A percentile compares a stretch with the other conserved stretches of the same genome.
Conservation (phyloP, 768 basidiomycete species). For the Tulasnella sp. region DNA sequence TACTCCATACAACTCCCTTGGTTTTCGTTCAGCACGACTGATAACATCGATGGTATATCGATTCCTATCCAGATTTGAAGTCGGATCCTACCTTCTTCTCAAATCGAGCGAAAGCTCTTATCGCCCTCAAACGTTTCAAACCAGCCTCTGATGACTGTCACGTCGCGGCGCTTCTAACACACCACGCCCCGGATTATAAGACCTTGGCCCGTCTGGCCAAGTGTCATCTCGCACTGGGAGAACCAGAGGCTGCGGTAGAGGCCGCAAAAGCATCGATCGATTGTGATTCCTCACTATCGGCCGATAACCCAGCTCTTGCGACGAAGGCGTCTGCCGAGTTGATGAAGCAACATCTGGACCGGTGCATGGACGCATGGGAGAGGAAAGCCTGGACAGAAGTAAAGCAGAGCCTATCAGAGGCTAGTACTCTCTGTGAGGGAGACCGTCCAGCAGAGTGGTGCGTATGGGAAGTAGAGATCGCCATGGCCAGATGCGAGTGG, state of each 20-base stretch:
- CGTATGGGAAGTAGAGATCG: slow-evolving; percentile 65
- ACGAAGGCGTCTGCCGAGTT: slow-evolving; percentile 49
- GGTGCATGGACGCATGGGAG: slow-evolving; percentile 44
- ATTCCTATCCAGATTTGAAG: too few relatives aligned
- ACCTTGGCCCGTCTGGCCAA: slow-evolving; percentile 73
- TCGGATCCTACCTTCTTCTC: slow-evolving; percentile 65
- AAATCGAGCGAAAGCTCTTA: slow-evolving; percentile 78
- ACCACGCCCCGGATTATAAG: slow-evolving; percentile 49
- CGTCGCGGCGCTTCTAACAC: slow-evolving; percentile 53
- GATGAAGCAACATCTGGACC: slow-evolving; percentile 55
- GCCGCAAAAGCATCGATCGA: slow-evolving; percentile 50
- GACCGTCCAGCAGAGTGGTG: slow-evolving; percentile 73
- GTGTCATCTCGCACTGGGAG: slow-evolving; percentile 73
- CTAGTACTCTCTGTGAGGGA: slow-evolving; percentile 50
- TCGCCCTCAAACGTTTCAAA: slow-evolving; percentile 68
- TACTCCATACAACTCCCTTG: too few relatives aligned
- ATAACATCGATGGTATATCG: too few relatives aligned
- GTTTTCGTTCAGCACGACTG: too few relatives aligned
- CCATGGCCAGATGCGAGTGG: slow-evolving; percentile 57
- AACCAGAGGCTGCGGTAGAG: slow-evolving; percentile 51
- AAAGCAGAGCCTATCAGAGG: slow-evolving; percentile 60
- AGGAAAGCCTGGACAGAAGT: slow-evolving; percentile 68
- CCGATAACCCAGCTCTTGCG: slow-evolving; percentile 47
- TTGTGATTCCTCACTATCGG: slow-evolving; percentile 53
- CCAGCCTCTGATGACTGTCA: slow-evolving; percentile 71